Conservation (phyloP, 225 moss, liverwort and hornwort genomes). For the Pseudoscleropodium purum region DNA sequence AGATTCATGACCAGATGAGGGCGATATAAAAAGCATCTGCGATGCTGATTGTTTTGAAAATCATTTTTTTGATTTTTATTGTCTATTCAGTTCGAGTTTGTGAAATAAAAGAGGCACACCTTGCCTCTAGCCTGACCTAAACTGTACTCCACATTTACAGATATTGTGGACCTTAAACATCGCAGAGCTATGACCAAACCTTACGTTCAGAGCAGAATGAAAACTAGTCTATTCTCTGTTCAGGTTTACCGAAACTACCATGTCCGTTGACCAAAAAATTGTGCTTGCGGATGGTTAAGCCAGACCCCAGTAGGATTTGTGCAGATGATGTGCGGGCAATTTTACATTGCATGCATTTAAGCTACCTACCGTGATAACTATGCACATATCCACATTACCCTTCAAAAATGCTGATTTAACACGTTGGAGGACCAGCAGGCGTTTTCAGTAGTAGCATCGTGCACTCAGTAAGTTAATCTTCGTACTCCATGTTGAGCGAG, state of each 20-base stretch:
- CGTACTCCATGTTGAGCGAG: background rate
- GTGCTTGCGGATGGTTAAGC: background rate
- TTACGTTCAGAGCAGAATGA: background rate
- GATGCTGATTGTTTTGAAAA: background rate
- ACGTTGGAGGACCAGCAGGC: background rate
- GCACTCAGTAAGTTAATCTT: background rate
- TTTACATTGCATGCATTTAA: background rate
- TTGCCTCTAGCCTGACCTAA: background rate
- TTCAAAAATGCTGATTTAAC: slow-evolving; percentile 1
- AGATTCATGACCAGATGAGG: background rate
- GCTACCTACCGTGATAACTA: background rate
- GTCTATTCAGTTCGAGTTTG: background rate
- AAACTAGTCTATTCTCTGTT: background rate
- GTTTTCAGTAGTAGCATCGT: background rate
- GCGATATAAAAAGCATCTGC: background rate
- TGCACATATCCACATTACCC: background rate
- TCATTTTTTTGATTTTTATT: background rate
- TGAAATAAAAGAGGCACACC: background rate
- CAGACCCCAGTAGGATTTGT: background rate
- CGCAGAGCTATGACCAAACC: background rate
- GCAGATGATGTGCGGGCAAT: background rate
- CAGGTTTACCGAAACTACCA: background rate
- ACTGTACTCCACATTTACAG: background rate
- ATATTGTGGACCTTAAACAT: background rate
- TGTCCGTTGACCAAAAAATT: slow-evolving; percentile 3